Percentiles rank a stretch among this genome's conserved stretches.
Conservation (phyloP, 176 grass and related monocot genomes). For the Musa acuminata region DNA sequence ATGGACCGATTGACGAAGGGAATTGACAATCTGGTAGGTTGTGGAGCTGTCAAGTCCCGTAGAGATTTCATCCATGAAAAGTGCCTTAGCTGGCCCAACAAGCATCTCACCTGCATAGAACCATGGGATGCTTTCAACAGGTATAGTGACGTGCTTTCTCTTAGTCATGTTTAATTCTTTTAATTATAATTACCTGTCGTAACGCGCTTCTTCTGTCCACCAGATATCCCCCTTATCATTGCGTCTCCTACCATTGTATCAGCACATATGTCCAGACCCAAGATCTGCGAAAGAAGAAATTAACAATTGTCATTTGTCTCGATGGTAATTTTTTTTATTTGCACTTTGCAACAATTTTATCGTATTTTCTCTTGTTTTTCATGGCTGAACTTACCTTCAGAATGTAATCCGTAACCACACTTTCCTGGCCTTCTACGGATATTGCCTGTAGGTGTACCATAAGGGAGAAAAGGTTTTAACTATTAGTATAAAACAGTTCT, state of each 20-base stretch:
- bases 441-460: constrained; percentile 21
- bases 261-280: constrained; percentile 34
- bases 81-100: constrained; percentile 35
- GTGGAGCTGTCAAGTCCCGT: constrained; percentile 61
- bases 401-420: constrained; percentile 38
- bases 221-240: constrained; percentile 35
- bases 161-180: neutral
- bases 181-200: constrained; percentile 31
- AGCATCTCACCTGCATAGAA: constrained; percentile 42
- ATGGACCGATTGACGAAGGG: constrained; percentile 27
- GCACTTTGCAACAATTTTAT: too few species aligned
- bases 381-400: constrained; percentile 24
- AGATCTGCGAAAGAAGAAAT: constrained; percentile 21
- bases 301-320: too few species aligned
- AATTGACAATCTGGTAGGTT: constrained; percentile 50
- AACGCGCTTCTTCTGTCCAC: constrained; percentile 6
- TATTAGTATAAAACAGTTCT: neutral
- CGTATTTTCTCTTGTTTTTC: too few species aligned
- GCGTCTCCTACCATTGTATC: constrained; percentile 38
- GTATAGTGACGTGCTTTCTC: neutral
- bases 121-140: neutral
- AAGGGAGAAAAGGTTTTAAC: neutral
- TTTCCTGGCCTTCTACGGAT: constrained; percentile 27
- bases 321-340: too few species aligned
- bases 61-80: constrained; percentile 71